Base-by-base conservation (phyloP, 495 filamentous ascomycete genomes). In the Podospora bellae-mahoneyi region DNA sequence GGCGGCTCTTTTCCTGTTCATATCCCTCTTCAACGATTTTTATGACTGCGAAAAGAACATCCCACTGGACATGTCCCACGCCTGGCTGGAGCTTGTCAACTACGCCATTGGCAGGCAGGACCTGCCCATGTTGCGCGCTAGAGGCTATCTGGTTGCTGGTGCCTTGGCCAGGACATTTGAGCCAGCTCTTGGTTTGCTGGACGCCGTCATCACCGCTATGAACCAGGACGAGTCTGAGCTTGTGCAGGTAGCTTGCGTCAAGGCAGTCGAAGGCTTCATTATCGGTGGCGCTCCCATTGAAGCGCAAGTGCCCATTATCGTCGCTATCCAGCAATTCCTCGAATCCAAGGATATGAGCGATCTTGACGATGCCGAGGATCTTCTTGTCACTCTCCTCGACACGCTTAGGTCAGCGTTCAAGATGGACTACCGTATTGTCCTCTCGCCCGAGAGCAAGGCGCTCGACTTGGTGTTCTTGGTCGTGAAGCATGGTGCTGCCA, bases 191-290 rank as follows among this genome's bases (percentile, higher is more conserved):
- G 71, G 64, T 6, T 69, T 97, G 68, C 83, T 97, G 65, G 88
- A 95, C 65, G 85, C 86, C 44, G 89, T 92, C 2, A 82, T 97
- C 61, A 88, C 90, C 48, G 88, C 88, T 28, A 90, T 97, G 64
- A 85, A 87, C 19, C 78, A 82, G 26, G 94, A 97, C 64, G 78
- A 87, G 5, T 88, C 92, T 4, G 93, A 96, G 74, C 84, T 99
- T 39, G 93, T 98, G 30, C 91, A 93, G 76, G 96, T 97, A 28
- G 88, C 95, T 15, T 94, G 92, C 75, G 91, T 98, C 67, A 94
- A 93, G 68, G 89, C 92, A 1, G 77, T 97, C 55, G 93, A 97
- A 76, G 90, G 91, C 74, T 91, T 94, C 64, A 82, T 97, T 28
- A 85, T 83, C 53, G 83, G 88, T 6, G 77, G 75, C 13, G 64